phyloP scores from a whole-genome alignment of 331 rosid genomes.

The Rhamnella rubrinervis region DNA sequence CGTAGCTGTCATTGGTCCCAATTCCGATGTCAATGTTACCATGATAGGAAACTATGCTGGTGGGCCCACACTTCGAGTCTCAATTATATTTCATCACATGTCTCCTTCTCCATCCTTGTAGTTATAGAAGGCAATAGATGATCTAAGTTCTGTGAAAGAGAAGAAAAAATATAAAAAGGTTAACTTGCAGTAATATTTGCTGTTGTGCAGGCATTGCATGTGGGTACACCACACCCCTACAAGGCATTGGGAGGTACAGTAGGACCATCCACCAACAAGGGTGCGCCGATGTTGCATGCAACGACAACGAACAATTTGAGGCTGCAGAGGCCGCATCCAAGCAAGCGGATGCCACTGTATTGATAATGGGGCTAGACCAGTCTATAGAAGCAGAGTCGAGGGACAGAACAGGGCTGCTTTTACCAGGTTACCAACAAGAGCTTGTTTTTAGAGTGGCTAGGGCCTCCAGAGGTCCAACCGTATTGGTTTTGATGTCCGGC shows the following conservation, averaged over 20 bases:
- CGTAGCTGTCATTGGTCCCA: conserved; percentile 86
- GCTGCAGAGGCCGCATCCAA: background rate
- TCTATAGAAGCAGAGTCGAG: background rate
- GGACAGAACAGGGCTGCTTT: background rate
- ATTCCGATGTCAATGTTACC: conserved; percentile 70
- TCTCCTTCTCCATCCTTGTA: no score
- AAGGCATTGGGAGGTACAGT: background rate
- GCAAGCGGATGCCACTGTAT: background rate
- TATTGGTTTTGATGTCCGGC: background rate
- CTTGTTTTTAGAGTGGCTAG: background rate
- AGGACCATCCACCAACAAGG: background rate
- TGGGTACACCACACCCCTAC: background rate
- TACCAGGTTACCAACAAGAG: background rate
- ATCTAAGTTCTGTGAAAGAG: no score
- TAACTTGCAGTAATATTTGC: background rate
- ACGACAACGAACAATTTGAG: background rate
- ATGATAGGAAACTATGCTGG: conserved; percentile 96
- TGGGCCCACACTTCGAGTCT: conserved; percentile 17
- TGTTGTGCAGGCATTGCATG: background rate
- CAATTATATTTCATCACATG: background rate
- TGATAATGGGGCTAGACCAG: background rate
- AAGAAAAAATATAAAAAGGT: no score
- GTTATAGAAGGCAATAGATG: no score
- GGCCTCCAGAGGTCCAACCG: background rate
- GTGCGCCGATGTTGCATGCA: background rate